phyloP scores from a whole-genome alignment of 192 early-diverging fungal species.

The Backusella mclennaniae region DNA sequence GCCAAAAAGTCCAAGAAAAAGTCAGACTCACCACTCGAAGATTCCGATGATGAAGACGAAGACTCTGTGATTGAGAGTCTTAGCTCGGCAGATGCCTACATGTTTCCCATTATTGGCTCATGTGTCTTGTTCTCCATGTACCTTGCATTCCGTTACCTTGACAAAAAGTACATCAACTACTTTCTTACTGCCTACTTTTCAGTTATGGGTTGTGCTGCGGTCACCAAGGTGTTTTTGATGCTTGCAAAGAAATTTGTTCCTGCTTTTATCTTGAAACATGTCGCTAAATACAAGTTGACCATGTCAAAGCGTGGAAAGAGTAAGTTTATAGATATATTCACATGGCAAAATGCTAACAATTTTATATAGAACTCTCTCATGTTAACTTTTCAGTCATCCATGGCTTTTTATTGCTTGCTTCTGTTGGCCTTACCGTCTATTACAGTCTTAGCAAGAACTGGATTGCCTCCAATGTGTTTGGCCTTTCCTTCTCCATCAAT shows the following conservation, averaged over 20 bases:
- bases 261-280: slow-evolving; percentile 40
- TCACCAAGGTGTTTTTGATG: slow-evolving; percentile 59
- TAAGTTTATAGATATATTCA: slow-evolving; percentile 15
- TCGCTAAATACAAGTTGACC: slow-evolving; percentile 73
- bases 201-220: slow-evolving; percentile 74
- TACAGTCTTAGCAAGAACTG: slow-evolving; percentile 91
- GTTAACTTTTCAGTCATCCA: slow-evolving; percentile 68
- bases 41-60: slow-evolving; percentile 61
- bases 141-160: slow-evolving; percentile 70
- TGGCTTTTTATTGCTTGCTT: slow-evolving; percentile 53
- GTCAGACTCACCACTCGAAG: slow-evolving; percentile 37
- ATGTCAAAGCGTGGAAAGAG: slow-evolving; percentile 67
- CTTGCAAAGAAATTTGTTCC: slow-evolving; percentile 49
- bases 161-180: slow-evolving; percentile 17
- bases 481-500: slow-evolving; percentile 82
- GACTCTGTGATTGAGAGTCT: slow-evolving; percentile 73
- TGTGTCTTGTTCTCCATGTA: slow-evolving; percentile 79
- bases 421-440: slow-evolving; percentile 60
- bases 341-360: background rate
- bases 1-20: slow-evolving; percentile 39
- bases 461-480: slow-evolving; percentile 88
- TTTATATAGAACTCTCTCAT: slow-evolving; percentile 40
- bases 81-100: slow-evolving; percentile 83
- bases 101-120: slow-evolving; percentile 93
- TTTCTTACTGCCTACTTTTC: slow-evolving; percentile 70